phyloP scores from a whole-genome alignment of 148 eudicot species.

The Silene conica region DNA sequence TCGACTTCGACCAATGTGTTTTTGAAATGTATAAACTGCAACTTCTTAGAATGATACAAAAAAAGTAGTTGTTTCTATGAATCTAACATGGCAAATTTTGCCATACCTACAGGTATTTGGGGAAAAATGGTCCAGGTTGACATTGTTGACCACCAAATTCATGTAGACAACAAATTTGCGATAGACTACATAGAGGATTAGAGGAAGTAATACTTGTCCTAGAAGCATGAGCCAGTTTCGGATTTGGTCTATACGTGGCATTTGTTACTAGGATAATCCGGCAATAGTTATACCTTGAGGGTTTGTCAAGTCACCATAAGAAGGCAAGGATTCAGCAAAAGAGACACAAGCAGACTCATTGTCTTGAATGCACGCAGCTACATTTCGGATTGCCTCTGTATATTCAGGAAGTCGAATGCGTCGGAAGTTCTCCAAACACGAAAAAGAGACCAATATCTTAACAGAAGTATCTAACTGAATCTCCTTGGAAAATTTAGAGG shows the following conservation, averaged over 20 bases:
- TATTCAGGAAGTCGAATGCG: conserved; percentile 83
- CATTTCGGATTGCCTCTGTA: conserved; percentile 66
- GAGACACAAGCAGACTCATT: conserved; percentile 59
- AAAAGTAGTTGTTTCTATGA: neutral
- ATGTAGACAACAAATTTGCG: too few species aligned
- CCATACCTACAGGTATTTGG: too few species aligned
- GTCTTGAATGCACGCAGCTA: conserved; percentile 56
- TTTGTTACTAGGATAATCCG: neutral
- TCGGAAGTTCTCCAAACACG: conserved; percentile 88
- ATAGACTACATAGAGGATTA: too few species aligned
- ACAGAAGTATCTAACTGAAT: conserved; percentile 50
- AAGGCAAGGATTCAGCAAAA: conserved; percentile 73
- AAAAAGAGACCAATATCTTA: conserved; percentile 65
- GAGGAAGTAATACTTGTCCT: too few species aligned
- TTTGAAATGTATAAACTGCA: neutral
- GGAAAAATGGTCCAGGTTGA: too few species aligned
- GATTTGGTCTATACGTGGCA: neutral
- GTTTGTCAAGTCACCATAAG: conserved; percentile 57
- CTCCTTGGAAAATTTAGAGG: conserved; percentile 35
- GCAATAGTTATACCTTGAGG: conserved; percentile 43
- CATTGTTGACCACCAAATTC: too few species aligned
- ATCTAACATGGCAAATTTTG: neutral
- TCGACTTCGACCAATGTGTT: neutral
- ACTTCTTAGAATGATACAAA: neutral
- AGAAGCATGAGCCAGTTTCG: too few species aligned